Base-by-base conservation (phyloP, 108 stramenopile species). In the Skeletonema costatum region DNA sequence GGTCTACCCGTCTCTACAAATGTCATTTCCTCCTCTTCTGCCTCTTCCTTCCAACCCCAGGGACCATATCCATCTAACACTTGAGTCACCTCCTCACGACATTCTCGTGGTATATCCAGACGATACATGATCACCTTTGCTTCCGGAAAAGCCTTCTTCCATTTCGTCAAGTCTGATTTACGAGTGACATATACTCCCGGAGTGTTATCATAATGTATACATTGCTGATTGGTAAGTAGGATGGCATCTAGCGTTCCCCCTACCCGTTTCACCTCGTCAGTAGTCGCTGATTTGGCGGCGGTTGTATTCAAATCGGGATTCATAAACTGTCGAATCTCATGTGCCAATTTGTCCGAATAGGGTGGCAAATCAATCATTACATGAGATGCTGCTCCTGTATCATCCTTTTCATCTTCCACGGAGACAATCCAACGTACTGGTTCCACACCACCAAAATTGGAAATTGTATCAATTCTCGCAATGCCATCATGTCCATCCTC, bases 51-150 rank as follows among this genome's bases (percentile, higher is more conserved):
- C 81, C 82, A 76, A 7, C 88, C 94, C 87, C 91, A 96, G 0
- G 94, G 94, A 13, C 94, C 94, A 70, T 96, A 90, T 17, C 94
- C 94, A 80, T 96, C 91, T 75, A 96, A 71, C 11, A 80, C 61
- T 50, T 93, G 91, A 16, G 90, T 84, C 25, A 93, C 86, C 25
- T 70, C 77, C 4, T 85, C 79, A 19, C 86, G 78, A 66, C 90
- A 95, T 60, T 95, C 92, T 71, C 94, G 74, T 16, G 92, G 91
- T 65, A 88, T 83, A 69, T 96, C 94, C 65, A 96, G 65, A 31
- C 94, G 80, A 75, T 90, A 88, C 41, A 77, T 86, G 29, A 93
- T 83, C 1, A 88, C 74, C 19, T 84, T 61, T 12, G 77, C 69
- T 1, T 64, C 84, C 7, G 91, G 91, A 71, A 93, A 93, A 0